A percentile compares a stretch with the other conserved stretches of the same genome.
Conservation (phyloP, 2,329 filamentous ascomycete species). For the Talaromyces sp. region DNA sequence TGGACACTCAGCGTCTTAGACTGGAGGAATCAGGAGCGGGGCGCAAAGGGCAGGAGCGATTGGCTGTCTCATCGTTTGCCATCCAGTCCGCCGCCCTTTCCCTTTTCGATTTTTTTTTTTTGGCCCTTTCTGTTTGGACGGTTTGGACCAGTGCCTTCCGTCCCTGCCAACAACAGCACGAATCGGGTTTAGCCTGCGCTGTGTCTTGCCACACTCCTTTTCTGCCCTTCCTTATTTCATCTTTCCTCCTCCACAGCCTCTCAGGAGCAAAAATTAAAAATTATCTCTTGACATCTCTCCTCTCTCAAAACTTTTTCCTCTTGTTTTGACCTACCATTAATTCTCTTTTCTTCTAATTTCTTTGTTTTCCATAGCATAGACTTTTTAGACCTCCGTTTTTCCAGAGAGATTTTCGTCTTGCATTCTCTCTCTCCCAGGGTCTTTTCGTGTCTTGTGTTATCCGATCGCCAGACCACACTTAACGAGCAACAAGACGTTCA, state of each 20-base stretch:
- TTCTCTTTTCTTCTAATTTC: slow-evolving; percentile 11
- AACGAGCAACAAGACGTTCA: neutral
- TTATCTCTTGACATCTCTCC: slow-evolving; percentile 17
- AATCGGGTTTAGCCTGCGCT: neutral
- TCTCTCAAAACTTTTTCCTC: slow-evolving; percentile 13
- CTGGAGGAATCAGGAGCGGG: neutral
- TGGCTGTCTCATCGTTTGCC: neutral
- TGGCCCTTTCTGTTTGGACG: neutral
- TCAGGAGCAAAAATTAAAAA: slow-evolving; percentile 8
- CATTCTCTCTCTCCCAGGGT: slow-evolving; percentile 16
- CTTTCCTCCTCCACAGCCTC: neutral
- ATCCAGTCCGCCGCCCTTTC: neutral
- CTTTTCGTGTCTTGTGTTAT: slow-evolving; percentile 21
- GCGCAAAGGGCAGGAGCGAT: neutral
- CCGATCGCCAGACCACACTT: slow-evolving; percentile 19
- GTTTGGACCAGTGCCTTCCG: neutral
- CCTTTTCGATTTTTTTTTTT: slow-evolving; percentile 8
- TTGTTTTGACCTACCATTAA: slow-evolving; percentile 15
- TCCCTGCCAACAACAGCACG: neutral
- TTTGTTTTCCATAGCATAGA: slow-evolving; percentile 25
- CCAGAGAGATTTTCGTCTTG: slow-evolving; percentile 13
- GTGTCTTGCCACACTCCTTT: slow-evolving; percentile 15
- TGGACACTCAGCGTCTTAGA: too few relatives aligned
- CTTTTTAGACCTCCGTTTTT: slow-evolving; percentile 27
- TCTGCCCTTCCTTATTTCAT: neutral